Evolutionary conservation across 2,329 filamentous ascomycete genomes (phyloP).

Genomic region (Colletotrichum tofieldiae): DNA sequence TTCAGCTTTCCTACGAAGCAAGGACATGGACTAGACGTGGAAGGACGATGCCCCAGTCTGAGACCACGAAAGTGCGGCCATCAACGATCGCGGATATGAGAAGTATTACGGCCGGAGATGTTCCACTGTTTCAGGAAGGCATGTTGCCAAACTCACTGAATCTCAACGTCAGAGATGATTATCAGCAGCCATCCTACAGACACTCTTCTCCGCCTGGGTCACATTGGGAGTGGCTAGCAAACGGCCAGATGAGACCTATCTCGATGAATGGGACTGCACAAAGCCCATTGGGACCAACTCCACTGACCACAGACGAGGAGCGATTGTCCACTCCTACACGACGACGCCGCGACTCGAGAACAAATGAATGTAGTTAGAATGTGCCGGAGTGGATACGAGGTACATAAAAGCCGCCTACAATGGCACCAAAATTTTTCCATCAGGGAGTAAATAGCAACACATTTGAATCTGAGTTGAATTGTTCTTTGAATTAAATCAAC

Average conservation of each 20-base stretch:
- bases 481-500: no score
- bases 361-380: not conserved
- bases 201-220: slow-evolving; percentile 6
- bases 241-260: not conserved
- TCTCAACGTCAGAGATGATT: not conserved
- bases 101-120: slow-evolving; percentile 4
- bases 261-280: not conserved
- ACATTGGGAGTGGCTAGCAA: slow-evolving; percentile 1
- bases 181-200: not conserved
- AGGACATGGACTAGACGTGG: slow-evolving; percentile 16
- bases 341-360: not conserved
- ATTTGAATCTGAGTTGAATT: no score
- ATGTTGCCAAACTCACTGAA: not conserved
- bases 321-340: no score
- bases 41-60: not conserved
- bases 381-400: not conserved
- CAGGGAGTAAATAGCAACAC: no score
- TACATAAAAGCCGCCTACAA: not conserved
- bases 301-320: not conserved
- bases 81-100: slow-evolving; percentile 19
- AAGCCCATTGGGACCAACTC: not conserved
- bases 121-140: not conserved
- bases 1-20: slow-evolving; percentile 32
- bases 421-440: no score
- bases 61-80: slow-evolving; percentile 4